Evolutionary conservation across 1,284 basidiomycete species (phyloP).

Genomic region (Trichosporon coremiiforme): DNA sequence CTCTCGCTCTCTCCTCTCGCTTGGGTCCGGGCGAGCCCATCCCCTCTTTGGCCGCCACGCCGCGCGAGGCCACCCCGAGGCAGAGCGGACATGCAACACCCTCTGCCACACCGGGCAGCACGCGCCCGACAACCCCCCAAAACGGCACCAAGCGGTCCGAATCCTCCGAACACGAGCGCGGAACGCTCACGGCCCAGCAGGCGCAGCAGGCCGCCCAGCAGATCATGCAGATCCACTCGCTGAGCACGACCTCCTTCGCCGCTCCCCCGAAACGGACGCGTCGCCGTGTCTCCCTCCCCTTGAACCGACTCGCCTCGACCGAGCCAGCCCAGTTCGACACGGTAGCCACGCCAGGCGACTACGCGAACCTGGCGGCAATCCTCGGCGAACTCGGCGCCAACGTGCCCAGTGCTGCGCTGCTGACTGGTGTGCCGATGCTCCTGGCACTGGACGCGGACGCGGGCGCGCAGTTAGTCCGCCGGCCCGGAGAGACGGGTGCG

Average conservation of each 20-base stretch:
- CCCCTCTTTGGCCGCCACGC: slow-evolving; percentile 30
- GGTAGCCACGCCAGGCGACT: slow-evolving; percentile 69
- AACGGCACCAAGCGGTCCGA: neutral
- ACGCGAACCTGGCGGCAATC: slow-evolving; percentile 70
- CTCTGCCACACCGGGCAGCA: neutral
- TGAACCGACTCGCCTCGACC: slow-evolving; percentile 60
- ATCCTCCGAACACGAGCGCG: slow-evolving; percentile 1
- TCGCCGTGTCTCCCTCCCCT: slow-evolving; percentile 55
- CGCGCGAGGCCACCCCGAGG: slow-evolving; percentile 12
- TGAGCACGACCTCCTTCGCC: neutral
- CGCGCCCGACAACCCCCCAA: neutral
- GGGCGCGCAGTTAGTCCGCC: slow-evolving; percentile 55
- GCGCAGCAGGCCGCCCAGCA: slow-evolving; percentile 13
- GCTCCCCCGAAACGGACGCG: slow-evolving; percentile 32
- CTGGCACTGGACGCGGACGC: slow-evolving; percentile 69
- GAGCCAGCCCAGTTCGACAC: slow-evolving; percentile 40
- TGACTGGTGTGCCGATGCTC: slow-evolving; percentile 83
- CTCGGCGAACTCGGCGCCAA: slow-evolving; percentile 69
- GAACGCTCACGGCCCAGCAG: slow-evolving; percentile 1
- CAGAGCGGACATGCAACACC: neutral
- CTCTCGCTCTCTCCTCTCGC: slow-evolving; percentile 69
- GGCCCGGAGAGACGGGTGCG: slow-evolving; percentile 44
- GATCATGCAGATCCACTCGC: slow-evolving; percentile 15
- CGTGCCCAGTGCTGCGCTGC: slow-evolving; percentile 70
- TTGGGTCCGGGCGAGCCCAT: slow-evolving; percentile 55